phyloP scores from a whole-genome alignment of 371 early-diverging fungal species.

The Cokeromyces recurvatus region DNA sequence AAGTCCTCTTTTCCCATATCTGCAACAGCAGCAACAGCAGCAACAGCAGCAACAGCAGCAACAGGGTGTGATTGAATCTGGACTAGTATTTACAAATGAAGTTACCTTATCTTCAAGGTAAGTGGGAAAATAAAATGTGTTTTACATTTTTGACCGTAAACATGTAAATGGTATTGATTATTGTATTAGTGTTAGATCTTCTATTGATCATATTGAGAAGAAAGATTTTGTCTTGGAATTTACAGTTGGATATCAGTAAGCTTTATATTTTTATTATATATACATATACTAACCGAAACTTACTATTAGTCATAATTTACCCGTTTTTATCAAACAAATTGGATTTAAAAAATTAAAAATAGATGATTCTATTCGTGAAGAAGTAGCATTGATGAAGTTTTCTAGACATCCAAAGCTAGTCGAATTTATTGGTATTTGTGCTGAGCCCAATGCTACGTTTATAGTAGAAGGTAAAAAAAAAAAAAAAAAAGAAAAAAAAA shows the following conservation, averaged over 20 bases:
- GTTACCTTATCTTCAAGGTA: not conserved
- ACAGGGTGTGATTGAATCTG: not conserved
- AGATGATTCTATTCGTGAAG: slow-evolving; percentile 20
- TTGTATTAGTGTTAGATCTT: not conserved
- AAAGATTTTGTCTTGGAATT: not conserved
- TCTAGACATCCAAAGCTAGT: slow-evolving; percentile 36
- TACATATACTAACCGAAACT: not conserved
- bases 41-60: not conserved
- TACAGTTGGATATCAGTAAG: slow-evolving; percentile 2
- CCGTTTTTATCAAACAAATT: slow-evolving; percentile 31
- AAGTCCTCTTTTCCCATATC: not conserved
- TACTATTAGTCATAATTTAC: slow-evolving; percentile 43
- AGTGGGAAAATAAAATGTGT: too few relatives aligned
- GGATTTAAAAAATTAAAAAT: slow-evolving; percentile 26
- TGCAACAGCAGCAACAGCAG: not conserved
- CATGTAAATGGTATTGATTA: too few relatives aligned
- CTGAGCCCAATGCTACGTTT: slow-evolving; percentile 22
- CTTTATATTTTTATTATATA: not conserved
- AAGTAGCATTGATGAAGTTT: slow-evolving; percentile 32
- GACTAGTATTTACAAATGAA: not conserved
- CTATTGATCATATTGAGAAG: not conserved
- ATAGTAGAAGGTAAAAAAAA: slow-evolving; percentile 24
- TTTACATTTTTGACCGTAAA: too few relatives aligned
- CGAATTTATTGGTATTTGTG: slow-evolving; percentile 32
- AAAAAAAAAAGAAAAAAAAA: not conserved